Evolutionary conservation across 75 land plant species (phyloP).

Genomic region (Pinus taeda): DNA sequence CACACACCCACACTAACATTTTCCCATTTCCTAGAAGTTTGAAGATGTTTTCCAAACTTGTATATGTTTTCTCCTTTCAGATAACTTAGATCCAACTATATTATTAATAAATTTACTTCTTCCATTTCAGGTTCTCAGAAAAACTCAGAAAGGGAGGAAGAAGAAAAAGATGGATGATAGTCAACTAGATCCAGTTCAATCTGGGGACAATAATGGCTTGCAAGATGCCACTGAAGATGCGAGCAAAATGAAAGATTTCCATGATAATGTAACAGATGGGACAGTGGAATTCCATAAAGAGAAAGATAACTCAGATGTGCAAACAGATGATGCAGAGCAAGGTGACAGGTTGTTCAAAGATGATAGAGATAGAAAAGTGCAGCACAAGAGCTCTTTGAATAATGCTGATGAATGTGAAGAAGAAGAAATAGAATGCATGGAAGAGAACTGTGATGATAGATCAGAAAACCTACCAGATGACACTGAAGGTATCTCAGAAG

Average conservation of each 20-base stretch:
- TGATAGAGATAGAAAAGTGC: neutral
- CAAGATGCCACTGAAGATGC: neutral
- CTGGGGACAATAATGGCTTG: neutral
- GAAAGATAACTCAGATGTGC: neutral
- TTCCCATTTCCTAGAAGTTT: too few relatives aligned
- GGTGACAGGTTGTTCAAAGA: neutral
- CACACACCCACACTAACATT: too few relatives aligned
- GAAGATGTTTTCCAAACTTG: too few relatives aligned
- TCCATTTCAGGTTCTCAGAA: conserved; percentile 59
- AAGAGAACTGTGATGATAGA: neutral
- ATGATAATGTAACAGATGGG: neutral
- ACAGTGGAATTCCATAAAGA: neutral
- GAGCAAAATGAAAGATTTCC: neutral
- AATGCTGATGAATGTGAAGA: conserved; percentile 5
- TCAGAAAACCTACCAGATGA: neutral
- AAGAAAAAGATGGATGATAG: conserved; percentile 20
- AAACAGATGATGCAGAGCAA: neutral
- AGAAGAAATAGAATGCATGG: conserved; percentile 6
- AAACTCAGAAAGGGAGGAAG: conserved; percentile 48
- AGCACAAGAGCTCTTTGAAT: neutral
- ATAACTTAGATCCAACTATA: too few relatives aligned
- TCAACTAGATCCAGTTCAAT: neutral
- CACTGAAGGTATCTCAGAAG: conserved; percentile 27
- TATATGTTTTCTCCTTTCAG: too few relatives aligned
- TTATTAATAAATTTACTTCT: neutral